Evolutionary conservation across 1,284 basidiomycete species (phyloP), one percentile per base, ranked within the genome.

Genomic region (Mycosarcoma mackinlayi): DNA sequence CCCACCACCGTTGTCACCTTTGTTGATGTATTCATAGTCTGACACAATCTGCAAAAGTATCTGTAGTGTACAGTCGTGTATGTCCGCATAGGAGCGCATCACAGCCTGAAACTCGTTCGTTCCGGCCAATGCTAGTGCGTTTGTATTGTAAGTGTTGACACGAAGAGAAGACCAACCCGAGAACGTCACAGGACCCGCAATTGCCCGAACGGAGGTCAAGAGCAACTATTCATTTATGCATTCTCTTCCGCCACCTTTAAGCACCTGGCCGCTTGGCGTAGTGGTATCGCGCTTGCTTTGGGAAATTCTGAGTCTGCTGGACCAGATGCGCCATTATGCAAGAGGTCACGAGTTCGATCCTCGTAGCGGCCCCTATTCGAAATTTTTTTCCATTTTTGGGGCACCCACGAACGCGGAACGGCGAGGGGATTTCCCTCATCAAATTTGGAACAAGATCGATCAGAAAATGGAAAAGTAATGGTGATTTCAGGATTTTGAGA

Each of bases 311-410:
- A 13, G n/a, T n/a, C n/a, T n/a, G n/a, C n/a, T n/a, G n/a, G 24
- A 24, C 6, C 11, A n/a, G 39, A 18, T 37, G 8, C 34, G 40
- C 23, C 27, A n/a, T 56, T 34, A 54, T 66, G 63, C 69, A 66
- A 66, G 69, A 72, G 69, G 69, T 72, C 69, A 63, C 69, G 64
- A 67, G 69, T 72, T 72, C 69, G 69, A 72, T 72, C 63, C 69
- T 67, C 64, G 69, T 67, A 72, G 63, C 59, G 63, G 59, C 64
- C 69, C 63, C 1, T 5, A 4, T n/a, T 9, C 35, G 8, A 10
- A 30, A 19, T 54, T 67, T 66, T 57, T 42, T 24, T 19, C 34
- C n/a, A 4, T 47, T 45, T 55, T 58, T 39, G 37, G n/a, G n/a
- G 47, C 25, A 19, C 25, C 33, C n/a, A n/a, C 7, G 18, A 19